Evolutionary conservation across 1,139 yeast genomes (phyloP).

Genomic region (Yamadazyma diospyri): DNA sequence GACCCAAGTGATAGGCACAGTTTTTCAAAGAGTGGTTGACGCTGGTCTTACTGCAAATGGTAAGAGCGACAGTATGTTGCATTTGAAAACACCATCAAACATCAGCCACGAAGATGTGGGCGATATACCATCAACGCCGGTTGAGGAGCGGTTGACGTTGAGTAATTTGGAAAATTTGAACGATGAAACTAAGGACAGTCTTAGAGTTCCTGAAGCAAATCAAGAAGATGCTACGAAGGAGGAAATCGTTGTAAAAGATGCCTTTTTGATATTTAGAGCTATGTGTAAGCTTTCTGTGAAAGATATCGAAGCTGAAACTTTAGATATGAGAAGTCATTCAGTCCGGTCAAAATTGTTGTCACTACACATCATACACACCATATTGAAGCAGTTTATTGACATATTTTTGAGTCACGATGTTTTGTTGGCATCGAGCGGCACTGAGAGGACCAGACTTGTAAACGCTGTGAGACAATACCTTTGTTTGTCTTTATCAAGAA

Average conservation of each 20-base stretch:
- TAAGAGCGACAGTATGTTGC: constrained; percentile 20
- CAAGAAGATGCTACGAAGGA: constrained; percentile 47
- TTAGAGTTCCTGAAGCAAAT: constrained; percentile 48
- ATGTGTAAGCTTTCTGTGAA: constrained; percentile 92
- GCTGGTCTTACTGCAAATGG: constrained; percentile 18
- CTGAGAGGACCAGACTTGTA: constrained; percentile 60
- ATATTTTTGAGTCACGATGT: constrained; percentile 69
- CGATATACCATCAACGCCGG: constrained; percentile 12
- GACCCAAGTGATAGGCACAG: constrained; percentile 83
- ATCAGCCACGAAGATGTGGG: constrained; percentile 20
- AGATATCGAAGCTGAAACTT: constrained; percentile 61
- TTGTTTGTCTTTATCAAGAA: constrained; percentile 79
- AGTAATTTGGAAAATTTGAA: constrained; percentile 53
- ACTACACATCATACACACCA: constrained; percentile 81
- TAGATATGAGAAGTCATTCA: constrained; percentile 88
- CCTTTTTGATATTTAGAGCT: constrained; percentile 87
- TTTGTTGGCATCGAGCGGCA: constrained; percentile 53
- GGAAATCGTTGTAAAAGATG: constrained; percentile 80
- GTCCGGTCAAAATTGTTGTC: constrained; percentile 89
- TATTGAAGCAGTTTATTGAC: constrained; percentile 80
- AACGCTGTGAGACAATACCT: constrained; percentile 83
- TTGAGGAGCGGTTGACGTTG: constrained; percentile 47
- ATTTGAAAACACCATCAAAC: constrained; percentile 17
- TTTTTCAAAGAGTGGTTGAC: constrained; percentile 70
- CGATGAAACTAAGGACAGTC: constrained; percentile 50